phyloP scores from a whole-genome alignment of 2,329 filamentous ascomycete species.

The Diaporthe sp. region DNA sequence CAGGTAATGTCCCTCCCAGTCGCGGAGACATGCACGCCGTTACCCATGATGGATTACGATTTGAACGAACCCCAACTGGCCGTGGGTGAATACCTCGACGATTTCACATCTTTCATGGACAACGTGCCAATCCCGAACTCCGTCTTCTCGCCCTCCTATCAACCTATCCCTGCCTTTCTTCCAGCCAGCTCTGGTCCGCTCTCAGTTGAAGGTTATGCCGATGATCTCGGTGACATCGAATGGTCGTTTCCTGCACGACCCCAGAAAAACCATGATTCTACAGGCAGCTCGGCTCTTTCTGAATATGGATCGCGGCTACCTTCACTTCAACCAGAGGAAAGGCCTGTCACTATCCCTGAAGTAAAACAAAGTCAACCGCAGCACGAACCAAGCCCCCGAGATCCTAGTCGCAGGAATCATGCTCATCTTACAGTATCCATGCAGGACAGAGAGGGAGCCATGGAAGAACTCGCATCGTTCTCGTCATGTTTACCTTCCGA shows the following conservation, averaged over 20 bases:
- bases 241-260: not conserved
- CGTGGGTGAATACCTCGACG: not conserved
- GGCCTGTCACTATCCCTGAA: not conserved
- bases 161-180: conserved; percentile 3
- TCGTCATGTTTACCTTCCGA: not conserved
- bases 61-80: not conserved
- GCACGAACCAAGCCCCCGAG: not conserved
- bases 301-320: not conserved
- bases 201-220: not conserved
- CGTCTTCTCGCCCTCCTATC: conserved; percentile 2
- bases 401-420: not conserved
- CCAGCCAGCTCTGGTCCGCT: not conserved
- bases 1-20: not conserved
- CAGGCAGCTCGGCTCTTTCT: conserved; percentile 6
- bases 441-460: not conserved
- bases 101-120: conserved; percentile 2
- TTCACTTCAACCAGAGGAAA: conserved; percentile 1
- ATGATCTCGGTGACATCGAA: not conserved
- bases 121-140: conserved; percentile 8
- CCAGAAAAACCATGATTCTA: not conserved
- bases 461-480: not conserved
- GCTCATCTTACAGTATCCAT: not conserved
- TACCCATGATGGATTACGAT: not conserved
- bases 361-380: not conserved
- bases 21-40: not conserved